phyloP scores from a whole-genome alignment of 441 rosid genomes.

The Dalechampia spathulata region DNA sequence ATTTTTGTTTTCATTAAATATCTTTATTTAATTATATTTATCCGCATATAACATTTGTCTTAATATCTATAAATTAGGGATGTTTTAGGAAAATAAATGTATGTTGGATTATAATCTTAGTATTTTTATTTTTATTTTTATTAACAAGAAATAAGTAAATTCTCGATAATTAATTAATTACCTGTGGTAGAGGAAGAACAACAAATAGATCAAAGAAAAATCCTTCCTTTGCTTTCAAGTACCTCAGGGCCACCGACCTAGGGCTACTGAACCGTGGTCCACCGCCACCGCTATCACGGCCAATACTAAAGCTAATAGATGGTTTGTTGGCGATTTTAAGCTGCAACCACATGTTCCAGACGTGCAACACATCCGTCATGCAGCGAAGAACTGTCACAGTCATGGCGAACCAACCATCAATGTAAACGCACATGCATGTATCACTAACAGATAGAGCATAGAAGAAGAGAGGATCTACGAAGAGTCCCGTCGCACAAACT shows the following conservation, averaged over 20 bases:
- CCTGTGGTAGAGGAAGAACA: slow-evolving; percentile 86
- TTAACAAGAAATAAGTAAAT: no score
- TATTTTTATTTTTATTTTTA: no score
- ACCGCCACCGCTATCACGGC: background rate
- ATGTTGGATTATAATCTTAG: no score
- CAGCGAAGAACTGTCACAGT: slow-evolving; percentile 83
- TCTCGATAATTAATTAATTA: slow-evolving; percentile 4
- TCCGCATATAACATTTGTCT: no score
- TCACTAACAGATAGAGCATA: slow-evolving; percentile 67
- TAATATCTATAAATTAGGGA: no score
- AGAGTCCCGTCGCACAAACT: slow-evolving; percentile 71
- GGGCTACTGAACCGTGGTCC: slow-evolving; percentile 2
- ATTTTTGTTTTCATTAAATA: no score
- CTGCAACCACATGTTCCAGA: slow-evolving; percentile 86
- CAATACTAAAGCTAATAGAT: background rate
- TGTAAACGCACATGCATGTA: slow-evolving; percentile 63
- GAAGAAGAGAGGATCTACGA: slow-evolving; percentile 91
- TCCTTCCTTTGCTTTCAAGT: slow-evolving; percentile 48
- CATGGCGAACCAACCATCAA: slow-evolving; percentile 90
- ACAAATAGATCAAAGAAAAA: slow-evolving; percentile 80
- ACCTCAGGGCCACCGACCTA: slow-evolving; percentile 15
- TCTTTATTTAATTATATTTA: no score
- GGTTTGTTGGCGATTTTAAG: slow-evolving; percentile 46
- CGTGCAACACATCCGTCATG: slow-evolving; percentile 75
- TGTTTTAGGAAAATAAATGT: no score